A percentile compares a stretch with the other conserved stretches of the same genome.
Evolutionary conservation across 2,329 filamentous ascomycete genomes (phyloP).

Genomic region (Fusarium pseudonygamai): DNA sequence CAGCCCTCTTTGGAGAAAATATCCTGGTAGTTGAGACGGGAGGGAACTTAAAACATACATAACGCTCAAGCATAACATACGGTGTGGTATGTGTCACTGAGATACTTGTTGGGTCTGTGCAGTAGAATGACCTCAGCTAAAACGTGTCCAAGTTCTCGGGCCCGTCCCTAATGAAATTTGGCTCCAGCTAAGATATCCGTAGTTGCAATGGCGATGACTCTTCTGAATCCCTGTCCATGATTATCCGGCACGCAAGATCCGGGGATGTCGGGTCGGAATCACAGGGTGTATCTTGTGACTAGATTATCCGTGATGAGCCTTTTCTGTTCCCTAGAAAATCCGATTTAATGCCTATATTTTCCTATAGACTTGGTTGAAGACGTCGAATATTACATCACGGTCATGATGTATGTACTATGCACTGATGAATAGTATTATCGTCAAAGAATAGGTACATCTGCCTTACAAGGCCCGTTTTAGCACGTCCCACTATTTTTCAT

Average conservation of each 20-base stretch:
- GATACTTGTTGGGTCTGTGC: neutral
- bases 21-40: neutral
- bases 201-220: slow-evolving; percentile 18
- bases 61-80: slow-evolving; percentile 22
- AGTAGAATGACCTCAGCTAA: neutral
- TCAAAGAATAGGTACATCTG: neutral
- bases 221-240: slow-evolving; percentile 18
- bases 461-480: slow-evolving; percentile 15
- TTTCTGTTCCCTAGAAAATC: neutral
- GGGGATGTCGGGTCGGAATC: slow-evolving; percentile 11
- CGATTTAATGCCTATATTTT: neutral
- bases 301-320: slow-evolving; percentile 6
- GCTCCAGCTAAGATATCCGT: neutral
- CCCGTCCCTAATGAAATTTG: neutral
- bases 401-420: neutral
- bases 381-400: neutral
- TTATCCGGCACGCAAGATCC: slow-evolving; percentile 33
- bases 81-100: neutral
- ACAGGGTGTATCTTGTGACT: slow-evolving; percentile 1
- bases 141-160: neutral
- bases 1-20: slow-evolving; percentile 12
- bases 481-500: slow-evolving; percentile 12
- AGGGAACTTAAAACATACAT: slow-evolving; percentile 6
- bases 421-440: neutral
- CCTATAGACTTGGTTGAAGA: neutral